phyloP scores from a whole-genome alignment of 768 basidiomycete genomes.

The Hirschioporus abietinus region DNA sequence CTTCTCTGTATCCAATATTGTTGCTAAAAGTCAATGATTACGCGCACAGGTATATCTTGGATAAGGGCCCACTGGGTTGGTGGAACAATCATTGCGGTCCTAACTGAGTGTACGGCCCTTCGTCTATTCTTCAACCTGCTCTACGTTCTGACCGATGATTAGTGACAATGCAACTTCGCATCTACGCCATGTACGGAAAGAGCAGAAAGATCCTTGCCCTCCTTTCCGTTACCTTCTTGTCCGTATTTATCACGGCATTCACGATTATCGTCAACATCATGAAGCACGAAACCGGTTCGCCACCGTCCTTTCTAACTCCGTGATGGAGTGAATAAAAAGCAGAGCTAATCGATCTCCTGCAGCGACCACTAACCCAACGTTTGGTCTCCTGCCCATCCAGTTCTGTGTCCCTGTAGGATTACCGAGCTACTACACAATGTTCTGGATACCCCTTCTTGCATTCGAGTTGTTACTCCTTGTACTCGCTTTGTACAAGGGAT shows the following conservation, averaged over 20 bases:
- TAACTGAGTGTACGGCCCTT: neutral
- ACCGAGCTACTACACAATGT: constrained; percentile 41
- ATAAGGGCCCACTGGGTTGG: neutral
- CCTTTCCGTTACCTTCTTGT: constrained; percentile 38
- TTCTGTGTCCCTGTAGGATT: constrained; percentile 40
- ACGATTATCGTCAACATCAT: constrained; percentile 45
- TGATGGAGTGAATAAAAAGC: constrained; percentile 2
- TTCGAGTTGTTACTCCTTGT: constrained; percentile 49
- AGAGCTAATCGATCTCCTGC: constrained; percentile 3
- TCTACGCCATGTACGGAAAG: constrained; percentile 56
- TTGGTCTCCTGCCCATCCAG: constrained; percentile 18
- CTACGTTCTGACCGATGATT: neutral
- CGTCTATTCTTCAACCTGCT: neutral
- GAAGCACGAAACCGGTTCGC: constrained; percentile 34
- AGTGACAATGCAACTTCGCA: constrained; percentile 58
- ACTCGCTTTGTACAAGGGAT: constrained; percentile 44
- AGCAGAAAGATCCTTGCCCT: constrained; percentile 44
- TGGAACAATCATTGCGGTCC: neutral
- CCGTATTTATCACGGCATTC: constrained; percentile 34
- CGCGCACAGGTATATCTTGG: neutral
- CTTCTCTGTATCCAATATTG: neutral
- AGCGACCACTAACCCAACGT: neutral
- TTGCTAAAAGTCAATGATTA: neutral
- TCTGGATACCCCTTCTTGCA: constrained; percentile 56
- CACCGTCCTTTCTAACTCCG: neutral